Base-by-base conservation (phyloP, 768 basidiomycete genomes). In the Suillus bovinus region DNA sequence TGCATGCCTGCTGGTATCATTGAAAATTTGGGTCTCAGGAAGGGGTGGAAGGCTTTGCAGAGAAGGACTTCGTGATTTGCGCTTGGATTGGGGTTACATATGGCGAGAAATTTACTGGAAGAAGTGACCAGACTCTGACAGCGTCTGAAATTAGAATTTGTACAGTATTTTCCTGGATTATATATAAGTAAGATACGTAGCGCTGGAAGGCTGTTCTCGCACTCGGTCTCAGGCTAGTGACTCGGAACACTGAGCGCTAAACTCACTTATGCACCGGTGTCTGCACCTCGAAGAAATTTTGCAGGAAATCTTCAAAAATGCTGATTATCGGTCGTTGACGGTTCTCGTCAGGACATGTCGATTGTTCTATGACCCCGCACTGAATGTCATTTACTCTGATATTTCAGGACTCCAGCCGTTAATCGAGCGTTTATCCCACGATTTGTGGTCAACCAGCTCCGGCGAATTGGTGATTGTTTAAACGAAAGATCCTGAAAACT, bases 1-100 rank as follows among this genome's bases (percentile, higher is more conserved):
- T 56, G 97, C 95, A 70, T 99, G 96, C 77, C 94, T 99, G 94
- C 96, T 94, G 9, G 89, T 89, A 1, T 56, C 38, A 39, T 72
- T 47, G 86, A 90, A 71, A 74, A 73, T 39, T 83, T 75, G 74
- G 94, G 92, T 3, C 78, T 96, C 61, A 78, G 80, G 66, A 93
- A 89, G 70, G 71, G 68, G 29, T 76, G 74, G 74, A 68, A 71
- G 56, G 71, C 68, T 64, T 67, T 74, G 52, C 72, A 73, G 36
- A 72, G 73, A 42, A 65, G 63, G 66, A 58, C 64, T 33, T n/a
- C 41, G 42, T 72, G 62, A 64, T 24, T 38, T 27, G 27, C 33
- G 4, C 8, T 31, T 31, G 58, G 10, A 27, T 17, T 55, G 10
- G 10, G 27, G 27, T 29, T 50, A 50, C 17, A 31, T 31, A 52